These are phyloP conservation scores for Umbellularia californica DNA, from an alignment of 164 flowering plant species.

Conservation along the genomic window DNA sequence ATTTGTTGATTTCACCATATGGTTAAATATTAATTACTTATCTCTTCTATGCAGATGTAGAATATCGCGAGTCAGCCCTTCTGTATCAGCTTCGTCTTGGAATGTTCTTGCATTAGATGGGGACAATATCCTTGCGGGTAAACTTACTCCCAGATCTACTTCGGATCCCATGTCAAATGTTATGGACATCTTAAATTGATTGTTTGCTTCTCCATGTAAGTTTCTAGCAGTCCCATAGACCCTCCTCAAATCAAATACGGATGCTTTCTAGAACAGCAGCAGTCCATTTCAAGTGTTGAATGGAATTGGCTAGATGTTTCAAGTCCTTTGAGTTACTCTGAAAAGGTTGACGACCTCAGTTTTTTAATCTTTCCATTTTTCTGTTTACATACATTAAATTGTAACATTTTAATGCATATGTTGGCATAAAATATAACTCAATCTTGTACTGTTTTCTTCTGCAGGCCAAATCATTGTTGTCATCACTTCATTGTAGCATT, in stretches of 20 bases:
- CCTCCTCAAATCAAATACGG: constrained; percentile 87
- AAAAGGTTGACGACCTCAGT: constrained; percentile 42
- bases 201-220: constrained; percentile 30
- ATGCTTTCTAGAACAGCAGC: constrained; percentile 13
- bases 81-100: constrained; percentile 63
- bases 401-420: neutral
- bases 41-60: constrained; percentile 43
- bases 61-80: constrained; percentile 60
- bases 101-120: constrained; percentile 70
- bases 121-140: constrained; percentile 81
- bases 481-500: constrained; percentile 59
- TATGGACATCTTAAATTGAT: neutral
- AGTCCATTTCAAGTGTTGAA: constrained; percentile 19
- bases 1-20: neutral
- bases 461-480: constrained; percentile 60
- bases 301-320: constrained; percentile 82
- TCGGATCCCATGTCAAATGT: neutral
- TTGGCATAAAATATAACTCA: neutral
- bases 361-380: neutral
- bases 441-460: constrained; percentile 4
- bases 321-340: constrained; percentile 57
- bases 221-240: constrained; percentile 75
- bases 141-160: constrained; percentile 6
- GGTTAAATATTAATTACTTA: constrained; percentile 4
- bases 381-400: neutral